phyloP scores from a whole-genome alignment of 2,329 filamentous ascomycete genomes.

The Xylaria arbuscula region DNA sequence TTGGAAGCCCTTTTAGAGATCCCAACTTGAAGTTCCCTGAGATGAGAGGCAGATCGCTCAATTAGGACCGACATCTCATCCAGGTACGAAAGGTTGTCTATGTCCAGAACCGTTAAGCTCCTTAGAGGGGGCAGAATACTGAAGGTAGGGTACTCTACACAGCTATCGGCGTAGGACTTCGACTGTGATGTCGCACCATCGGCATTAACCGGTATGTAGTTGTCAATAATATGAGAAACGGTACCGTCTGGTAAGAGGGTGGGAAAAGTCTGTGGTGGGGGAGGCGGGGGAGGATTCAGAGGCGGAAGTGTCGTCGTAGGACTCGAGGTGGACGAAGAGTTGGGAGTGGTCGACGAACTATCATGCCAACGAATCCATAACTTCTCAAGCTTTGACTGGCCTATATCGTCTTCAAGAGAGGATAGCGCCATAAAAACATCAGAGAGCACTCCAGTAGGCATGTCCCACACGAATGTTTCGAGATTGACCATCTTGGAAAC shows the following conservation, averaged over 20 bases:
- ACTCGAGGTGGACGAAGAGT: constrained; percentile 50
- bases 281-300: constrained; percentile 44
- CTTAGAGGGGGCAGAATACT: constrained; percentile 80
- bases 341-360: constrained; percentile 64
- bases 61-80: constrained; percentile 85
- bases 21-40: constrained; percentile 79
- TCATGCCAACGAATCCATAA: constrained; percentile 88
- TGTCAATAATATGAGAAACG: constrained; percentile 38
- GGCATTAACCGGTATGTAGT: constrained; percentile 44
- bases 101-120: constrained; percentile 80
- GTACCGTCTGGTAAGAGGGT: constrained; percentile 32
- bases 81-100: constrained; percentile 84
- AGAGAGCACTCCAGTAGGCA: constrained; percentile 84
- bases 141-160: constrained; percentile 82
- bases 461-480: constrained; percentile 87
- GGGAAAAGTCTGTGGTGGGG: constrained; percentile 43
- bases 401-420: constrained; percentile 72
- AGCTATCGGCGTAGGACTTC: constrained; percentile 63
- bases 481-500: constrained; percentile 85
- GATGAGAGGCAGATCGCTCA: constrained; percentile 71
- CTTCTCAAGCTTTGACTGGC: constrained; percentile 74
- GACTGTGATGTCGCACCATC: constrained; percentile 52
- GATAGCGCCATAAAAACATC: constrained; percentile 85
- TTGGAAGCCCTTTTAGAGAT: constrained; percentile 65
- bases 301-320: constrained; percentile 35